Percentiles rank a stretch among this genome's conserved stretches.
phyloP scores from a whole-genome alignment of 2,329 filamentous ascomycete species.

The Fusarium chuoi region DNA sequence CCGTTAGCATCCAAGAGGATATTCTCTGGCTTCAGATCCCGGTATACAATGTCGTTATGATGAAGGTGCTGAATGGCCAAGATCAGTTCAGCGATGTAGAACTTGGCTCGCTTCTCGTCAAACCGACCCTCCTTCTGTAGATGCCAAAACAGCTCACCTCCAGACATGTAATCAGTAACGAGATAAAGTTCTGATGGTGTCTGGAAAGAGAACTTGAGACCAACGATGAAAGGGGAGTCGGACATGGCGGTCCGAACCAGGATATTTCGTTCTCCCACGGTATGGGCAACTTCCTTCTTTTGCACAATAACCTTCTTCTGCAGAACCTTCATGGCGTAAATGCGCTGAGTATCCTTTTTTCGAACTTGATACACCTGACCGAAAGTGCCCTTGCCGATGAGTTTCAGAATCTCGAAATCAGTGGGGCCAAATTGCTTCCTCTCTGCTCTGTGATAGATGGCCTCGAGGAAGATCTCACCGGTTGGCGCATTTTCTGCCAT shows the following conservation, averaged over 20 bases:
- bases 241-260: conserved; percentile 94
- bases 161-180: conserved; percentile 99
- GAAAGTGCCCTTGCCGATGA: conserved; percentile 98
- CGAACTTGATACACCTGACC: conserved; percentile 98
- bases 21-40: conserved; percentile 97
- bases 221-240: conserved; percentile 97
- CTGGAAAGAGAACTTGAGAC: conserved; percentile 98
- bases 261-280: conserved; percentile 96
- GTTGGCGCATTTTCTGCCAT: conserved; percentile 77
- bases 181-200: conserved; percentile 96
- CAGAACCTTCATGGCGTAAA: conserved; percentile 99
- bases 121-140: conserved; percentile 97
- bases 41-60: conserved; percentile 96
- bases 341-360: conserved; percentile 94
- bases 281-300: conserved; percentile 99
- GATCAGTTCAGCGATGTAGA: conserved; percentile 98
- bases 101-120: conserved; percentile 93
- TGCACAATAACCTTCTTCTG: conserved; percentile 99
- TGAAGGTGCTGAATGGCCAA: conserved; percentile 94
- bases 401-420: conserved; percentile 94
- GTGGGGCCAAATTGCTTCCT: conserved; percentile 93
- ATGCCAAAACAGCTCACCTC: conserved; percentile 98
- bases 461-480: conserved; percentile 89
- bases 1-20: conserved; percentile 97
- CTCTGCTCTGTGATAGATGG: conserved; percentile 85